Base-by-base conservation (phyloP, 352 stramenopile genomes). In the Pythium rhizo-oryzae region DNA sequence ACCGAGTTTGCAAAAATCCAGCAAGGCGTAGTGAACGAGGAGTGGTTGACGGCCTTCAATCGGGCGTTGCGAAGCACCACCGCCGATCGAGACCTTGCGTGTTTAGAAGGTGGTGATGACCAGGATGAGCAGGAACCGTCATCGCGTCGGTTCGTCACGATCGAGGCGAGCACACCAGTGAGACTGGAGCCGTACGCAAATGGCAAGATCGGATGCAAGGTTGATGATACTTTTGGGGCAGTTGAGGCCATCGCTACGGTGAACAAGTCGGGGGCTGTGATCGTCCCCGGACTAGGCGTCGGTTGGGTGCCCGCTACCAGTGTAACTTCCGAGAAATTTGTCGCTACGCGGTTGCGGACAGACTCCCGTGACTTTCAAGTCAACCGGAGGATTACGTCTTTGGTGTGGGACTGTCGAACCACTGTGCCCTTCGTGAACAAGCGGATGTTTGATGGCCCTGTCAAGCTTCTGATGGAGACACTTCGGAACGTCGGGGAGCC, bases 21-120 rank as follows among this genome's bases (percentile, higher is more conserved):
- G 6, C 15, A 13, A 25, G 13, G 9, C 4, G 25, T 28, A 4
- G 30, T 41, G 1, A 33, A 33, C 28, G 28, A 33, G 5, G 12
- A 19, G 28, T 64, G 58, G 58, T 15, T 64, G 21, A n/a, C 53
- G 5, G 59, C 30, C 4, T 65, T 65, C 46, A 41, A 57, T 24
- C 28, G 47, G 12, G 30, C 59, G 9, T 18, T 65, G n/a, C 43
- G 54, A 44, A 63, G 55, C 55, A 18, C 24, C n/a, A 52, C 21
- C 11, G 19, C 55, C 37, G 43, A 19, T 39, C 12, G 52, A 1
- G 41, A 52, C 15, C 55, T 62, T 39, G n/a, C 37, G 2, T 30
- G 55, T 18, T 23, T 37, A 30, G 30, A 28, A 33, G 18, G 39
- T 19, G 39, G 39, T 6, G 28, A 33, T 33, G 28, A 33, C 28